phyloP scores from a whole-genome alignment of 1,139 yeast genomes.

The Diutina mesorugosa region DNA sequence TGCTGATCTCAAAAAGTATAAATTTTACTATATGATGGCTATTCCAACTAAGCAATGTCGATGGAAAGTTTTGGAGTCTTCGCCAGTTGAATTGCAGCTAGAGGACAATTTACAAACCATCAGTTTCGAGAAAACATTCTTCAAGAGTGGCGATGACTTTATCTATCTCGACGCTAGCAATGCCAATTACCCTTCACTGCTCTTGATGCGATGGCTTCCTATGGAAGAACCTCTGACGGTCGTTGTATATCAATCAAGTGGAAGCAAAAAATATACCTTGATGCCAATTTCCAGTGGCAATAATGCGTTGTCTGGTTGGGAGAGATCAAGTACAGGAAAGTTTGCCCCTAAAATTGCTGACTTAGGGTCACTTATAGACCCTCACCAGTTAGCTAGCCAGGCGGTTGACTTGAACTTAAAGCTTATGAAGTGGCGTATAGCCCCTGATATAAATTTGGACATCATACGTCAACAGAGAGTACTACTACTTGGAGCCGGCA shows the following conservation, averaged over 20 bases:
- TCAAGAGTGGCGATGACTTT: not conserved
- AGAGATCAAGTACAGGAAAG: constrained; percentile 59
- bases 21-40: constrained; percentile 82
- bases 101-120: constrained; percentile 3
- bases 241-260: not conserved
- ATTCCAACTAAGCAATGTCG: constrained; percentile 48
- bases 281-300: constrained; percentile 5
- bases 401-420: constrained; percentile 84
- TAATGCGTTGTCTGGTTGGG: constrained; percentile 73
- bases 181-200: not conserved
- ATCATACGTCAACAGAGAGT: constrained; percentile 46
- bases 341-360: constrained; percentile 77
- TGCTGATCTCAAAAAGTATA: constrained; percentile 82
- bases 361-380: constrained; percentile 68
- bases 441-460: constrained; percentile 68
- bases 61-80: constrained; percentile 16
- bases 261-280: not conserved
- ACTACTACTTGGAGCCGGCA: constrained; percentile 87
- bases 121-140: not conserved
- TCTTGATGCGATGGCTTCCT: not conserved
- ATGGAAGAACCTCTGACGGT: not conserved
- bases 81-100: constrained; percentile 3
- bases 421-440: constrained; percentile 94
- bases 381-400: constrained; percentile 71
- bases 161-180: not conserved